phyloP scores from a whole-genome alignment of 768 basidiomycete species.

The Mycena latifolia region DNA sequence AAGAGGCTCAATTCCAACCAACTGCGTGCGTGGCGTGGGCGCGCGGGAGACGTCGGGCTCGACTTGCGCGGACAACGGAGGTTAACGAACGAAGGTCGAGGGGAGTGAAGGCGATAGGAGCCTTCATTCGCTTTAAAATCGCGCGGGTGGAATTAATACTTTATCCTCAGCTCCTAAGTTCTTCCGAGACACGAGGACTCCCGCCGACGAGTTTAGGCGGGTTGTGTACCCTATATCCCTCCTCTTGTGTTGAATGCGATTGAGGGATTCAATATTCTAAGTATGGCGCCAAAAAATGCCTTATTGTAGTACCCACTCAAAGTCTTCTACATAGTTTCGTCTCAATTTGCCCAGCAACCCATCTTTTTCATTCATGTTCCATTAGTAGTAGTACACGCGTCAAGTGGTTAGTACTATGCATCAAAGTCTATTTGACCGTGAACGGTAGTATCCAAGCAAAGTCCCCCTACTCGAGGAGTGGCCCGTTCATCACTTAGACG shows the following conservation, averaged over 20 bases:
- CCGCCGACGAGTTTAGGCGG: too few relatives aligned
- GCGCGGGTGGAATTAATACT: background rate
- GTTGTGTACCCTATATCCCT: too few relatives aligned
- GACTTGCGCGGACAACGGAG: background rate
- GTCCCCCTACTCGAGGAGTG: conserved; percentile 4
- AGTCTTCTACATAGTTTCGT: background rate
- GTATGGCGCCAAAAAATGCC: too few relatives aligned
- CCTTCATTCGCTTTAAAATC: background rate
- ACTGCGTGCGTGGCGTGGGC: too few relatives aligned
- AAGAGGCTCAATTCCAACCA: too few relatives aligned
- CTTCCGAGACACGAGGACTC: too few relatives aligned
- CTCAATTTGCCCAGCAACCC: conserved; percentile 21
- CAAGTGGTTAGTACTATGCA: background rate
- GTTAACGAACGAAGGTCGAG: background rate
- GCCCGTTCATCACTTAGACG: background rate
- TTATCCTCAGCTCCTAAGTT: background rate
- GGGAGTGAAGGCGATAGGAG: background rate
- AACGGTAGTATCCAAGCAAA: conserved; percentile 19
- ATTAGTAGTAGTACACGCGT: conserved; percentile 15
- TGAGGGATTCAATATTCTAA: too few relatives aligned
- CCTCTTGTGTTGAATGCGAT: too few relatives aligned
- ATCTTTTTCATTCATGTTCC: conserved; percentile 25
- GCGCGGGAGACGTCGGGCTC: background rate
- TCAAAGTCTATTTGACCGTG: conserved; percentile 20
- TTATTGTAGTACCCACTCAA: too few relatives aligned